Percentiles rank a stretch among this genome's conserved stretches.
phyloP scores from a whole-genome alignment of 1,284 basidiomycete species.

The Erythrobasidium hasegawianum region DNA sequence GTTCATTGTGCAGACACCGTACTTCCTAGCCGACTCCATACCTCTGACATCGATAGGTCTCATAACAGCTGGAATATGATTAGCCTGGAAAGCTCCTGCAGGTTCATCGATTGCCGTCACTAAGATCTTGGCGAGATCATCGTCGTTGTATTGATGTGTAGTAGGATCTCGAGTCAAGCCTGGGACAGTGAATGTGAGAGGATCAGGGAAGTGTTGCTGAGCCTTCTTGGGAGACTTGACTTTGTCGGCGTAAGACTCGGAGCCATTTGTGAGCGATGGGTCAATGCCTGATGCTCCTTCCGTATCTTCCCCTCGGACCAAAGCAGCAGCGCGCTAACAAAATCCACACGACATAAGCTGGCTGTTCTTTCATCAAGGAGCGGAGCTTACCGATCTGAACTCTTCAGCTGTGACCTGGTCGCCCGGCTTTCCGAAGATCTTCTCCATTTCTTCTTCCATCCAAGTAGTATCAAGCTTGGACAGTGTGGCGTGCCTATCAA shows the following conservation, averaged over 20 bases:
- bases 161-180: conserved; percentile 60
- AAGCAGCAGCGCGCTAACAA: too few species aligned
- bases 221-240: not conserved
- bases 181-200: conserved; percentile 59
- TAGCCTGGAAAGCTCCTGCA: conserved; percentile 72
- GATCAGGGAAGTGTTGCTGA: conserved; percentile 51
- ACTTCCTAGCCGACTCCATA: conserved; percentile 45
- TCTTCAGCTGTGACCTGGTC: conserved; percentile 60
- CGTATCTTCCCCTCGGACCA: too few species aligned
- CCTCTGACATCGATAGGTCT: conserved; percentile 42
- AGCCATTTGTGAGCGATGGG: too few species aligned
- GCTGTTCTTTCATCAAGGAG: too few species aligned
- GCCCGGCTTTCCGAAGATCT: conserved; percentile 58
- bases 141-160: conserved; percentile 63
- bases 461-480: conserved; percentile 66
- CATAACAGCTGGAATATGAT: conserved; percentile 69
- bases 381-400: conserved; percentile 55
- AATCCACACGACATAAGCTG: too few species aligned
- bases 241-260: too few species aligned
- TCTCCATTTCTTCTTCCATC: conserved; percentile 47
- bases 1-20: conserved; percentile 74
- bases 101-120: conserved; percentile 66
- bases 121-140: conserved; percentile 65
- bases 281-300: too few species aligned
- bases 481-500: conserved; percentile 60